Conservation (phyloP, 177 flowering plant genomes). For the Vitis hybrid region DNA sequence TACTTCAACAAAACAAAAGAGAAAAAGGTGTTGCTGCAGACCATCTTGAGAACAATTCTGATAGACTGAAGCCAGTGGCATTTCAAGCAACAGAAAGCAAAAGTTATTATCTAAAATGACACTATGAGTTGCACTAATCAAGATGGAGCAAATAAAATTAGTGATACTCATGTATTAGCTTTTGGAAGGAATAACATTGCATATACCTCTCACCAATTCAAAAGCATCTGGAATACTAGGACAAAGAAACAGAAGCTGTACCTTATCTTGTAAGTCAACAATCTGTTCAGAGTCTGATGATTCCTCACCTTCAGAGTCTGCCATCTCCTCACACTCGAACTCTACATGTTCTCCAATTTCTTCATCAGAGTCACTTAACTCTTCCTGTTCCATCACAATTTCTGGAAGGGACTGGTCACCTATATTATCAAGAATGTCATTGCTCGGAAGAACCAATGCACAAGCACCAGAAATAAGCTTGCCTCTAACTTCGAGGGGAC, state of each 20-base stretch:
- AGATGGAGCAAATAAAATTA: no score
- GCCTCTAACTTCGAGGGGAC: not conserved
- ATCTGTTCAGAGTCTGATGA: constrained; percentile 46
- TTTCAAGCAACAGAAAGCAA: no score
- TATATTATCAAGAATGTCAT: constrained; percentile 24
- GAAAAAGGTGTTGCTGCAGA: no score
- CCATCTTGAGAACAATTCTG: no score
- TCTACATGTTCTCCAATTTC: constrained; percentile 81
- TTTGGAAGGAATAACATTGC: not conserved
- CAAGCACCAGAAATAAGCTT: constrained; percentile 17
- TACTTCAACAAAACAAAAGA: no score
- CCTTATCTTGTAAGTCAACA: constrained; percentile 44
- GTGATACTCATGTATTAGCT: no score
- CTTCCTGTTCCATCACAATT: constrained; percentile 98
- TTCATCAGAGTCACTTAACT: constrained; percentile 95
- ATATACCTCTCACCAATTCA: not conserved
- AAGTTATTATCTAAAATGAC: no score
- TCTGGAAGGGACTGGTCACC: constrained; percentile 59
- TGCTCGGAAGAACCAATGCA: constrained; percentile 18
- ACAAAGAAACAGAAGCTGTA: constrained; percentile 17
- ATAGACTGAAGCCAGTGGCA: no score
- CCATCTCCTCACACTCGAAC: constrained; percentile 97
- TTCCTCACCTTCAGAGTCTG: constrained; percentile 86
- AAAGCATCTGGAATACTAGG: not conserved
- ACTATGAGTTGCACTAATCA: no score